These are phyloP conservation scores for Plasmodium chabaudi DNA, from an alignment of 169 alveolate species.

Conservation along the genomic window DNA sequence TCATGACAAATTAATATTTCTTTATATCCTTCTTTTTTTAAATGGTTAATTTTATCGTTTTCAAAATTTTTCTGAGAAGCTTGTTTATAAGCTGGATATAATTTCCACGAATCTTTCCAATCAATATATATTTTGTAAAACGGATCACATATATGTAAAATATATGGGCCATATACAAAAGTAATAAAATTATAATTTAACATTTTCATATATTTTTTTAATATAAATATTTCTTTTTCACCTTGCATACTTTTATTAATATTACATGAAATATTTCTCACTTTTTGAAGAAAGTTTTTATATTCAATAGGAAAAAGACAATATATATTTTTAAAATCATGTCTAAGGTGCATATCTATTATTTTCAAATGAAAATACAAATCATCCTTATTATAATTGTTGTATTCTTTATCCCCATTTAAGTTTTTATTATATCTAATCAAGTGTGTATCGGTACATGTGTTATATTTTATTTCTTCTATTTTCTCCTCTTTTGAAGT, in stretches of 20 bases:
- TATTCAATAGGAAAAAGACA: conserved; percentile 59
- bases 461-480: neutral
- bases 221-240: conserved; percentile 66
- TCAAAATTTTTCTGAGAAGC: conserved; percentile 32
- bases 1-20: conserved; percentile 63
- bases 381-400: conserved; percentile 2
- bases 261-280: conserved; percentile 29
- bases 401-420: neutral
- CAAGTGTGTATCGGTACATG: neutral
- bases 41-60: conserved; percentile 29
- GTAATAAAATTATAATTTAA: conserved; percentile 66
- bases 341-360: conserved; percentile 64
- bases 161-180: conserved; percentile 57
- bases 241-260: conserved; percentile 66
- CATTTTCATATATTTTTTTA: conserved; percentile 71
- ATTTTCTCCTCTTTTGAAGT: neutral
- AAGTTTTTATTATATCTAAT: conserved; percentile 2
- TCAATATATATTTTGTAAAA: conserved; percentile 62
- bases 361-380: conserved; percentile 43
- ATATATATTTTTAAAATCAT: conserved; percentile 63
- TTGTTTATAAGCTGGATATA: conserved; percentile 69
- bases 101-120: conserved; percentile 56
- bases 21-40: conserved; percentile 56
- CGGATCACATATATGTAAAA: conserved; percentile 71
- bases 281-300: conserved; percentile 62